Percentiles rank a stretch among this genome's conserved stretches.
phyloP scores from a whole-genome alignment of 78 protist species.

The Mastigamoeba balamuthi region DNA sequence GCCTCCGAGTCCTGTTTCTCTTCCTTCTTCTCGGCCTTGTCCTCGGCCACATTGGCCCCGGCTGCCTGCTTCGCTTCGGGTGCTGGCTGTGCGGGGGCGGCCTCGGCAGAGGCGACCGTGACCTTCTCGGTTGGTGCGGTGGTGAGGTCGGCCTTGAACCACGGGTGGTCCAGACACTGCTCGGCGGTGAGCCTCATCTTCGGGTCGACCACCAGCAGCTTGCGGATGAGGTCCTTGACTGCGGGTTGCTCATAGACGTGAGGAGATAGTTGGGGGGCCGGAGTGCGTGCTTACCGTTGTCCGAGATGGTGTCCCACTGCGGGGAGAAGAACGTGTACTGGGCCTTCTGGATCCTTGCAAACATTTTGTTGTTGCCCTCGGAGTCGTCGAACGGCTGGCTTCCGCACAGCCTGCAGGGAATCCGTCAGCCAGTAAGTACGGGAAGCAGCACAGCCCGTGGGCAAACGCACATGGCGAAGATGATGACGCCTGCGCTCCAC shows the following conservation, averaged over 20 bases:
- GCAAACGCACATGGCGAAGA: constrained; percentile 1
- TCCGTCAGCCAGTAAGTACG: background rate
- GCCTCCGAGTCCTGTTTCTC: too few species aligned
- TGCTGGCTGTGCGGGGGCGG: too few species aligned
- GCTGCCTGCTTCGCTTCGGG: too few species aligned
- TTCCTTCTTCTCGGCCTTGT: too few species aligned
- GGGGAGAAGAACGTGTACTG: constrained; percentile 45
- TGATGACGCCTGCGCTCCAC: constrained; percentile 50
- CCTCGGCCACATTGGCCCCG: too few species aligned
- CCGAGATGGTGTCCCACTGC: constrained; percentile 39
- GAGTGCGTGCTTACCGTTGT: too few species aligned
- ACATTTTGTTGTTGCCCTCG: constrained; percentile 8
- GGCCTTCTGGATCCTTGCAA: constrained; percentile 23
- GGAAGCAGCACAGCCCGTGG: background rate
- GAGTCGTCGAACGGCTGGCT: constrained; percentile 45
- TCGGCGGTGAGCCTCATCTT: constrained; percentile 23
- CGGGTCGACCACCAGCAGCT: constrained; percentile 21
- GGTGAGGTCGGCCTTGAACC: too few species aligned
- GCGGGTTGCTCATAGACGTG: background rate
- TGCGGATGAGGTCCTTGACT: constrained; percentile 14
- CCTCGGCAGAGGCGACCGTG: too few species aligned
- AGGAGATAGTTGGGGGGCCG: background rate
- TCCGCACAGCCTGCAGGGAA: constrained; percentile 4
- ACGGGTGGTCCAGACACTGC: constrained; percentile 28
- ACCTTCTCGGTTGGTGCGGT: too few species aligned